Percentiles rank a stretch among this genome's conserved stretches.
These are phyloP conservation scores for Linaria vulgaris DNA, from an alignment of 257 asterid species.

Conservation along the genomic window DNA sequence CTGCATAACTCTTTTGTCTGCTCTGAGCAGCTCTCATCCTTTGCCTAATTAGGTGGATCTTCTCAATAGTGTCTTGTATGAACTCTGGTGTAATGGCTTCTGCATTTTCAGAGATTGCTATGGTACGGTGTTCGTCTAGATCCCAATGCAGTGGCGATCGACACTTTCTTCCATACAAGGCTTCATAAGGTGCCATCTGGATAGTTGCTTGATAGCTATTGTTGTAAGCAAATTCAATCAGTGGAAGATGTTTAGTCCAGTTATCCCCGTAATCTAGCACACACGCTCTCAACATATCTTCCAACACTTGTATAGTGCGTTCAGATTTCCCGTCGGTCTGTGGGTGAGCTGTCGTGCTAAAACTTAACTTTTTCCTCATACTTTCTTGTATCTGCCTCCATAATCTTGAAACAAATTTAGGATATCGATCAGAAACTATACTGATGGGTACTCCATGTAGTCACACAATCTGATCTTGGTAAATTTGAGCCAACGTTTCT, in stretches of 20 bases:
- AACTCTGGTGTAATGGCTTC: too few relatives aligned
- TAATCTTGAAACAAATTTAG: too few relatives aligned
- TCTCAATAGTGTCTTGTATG: neutral
- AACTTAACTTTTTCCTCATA: neutral
- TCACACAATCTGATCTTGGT: neutral
- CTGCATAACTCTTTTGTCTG: neutral
- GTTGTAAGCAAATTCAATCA: slow-evolving; percentile 1
- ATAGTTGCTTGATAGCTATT: slow-evolving; percentile 2
- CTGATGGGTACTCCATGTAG: too few relatives aligned
- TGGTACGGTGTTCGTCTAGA: neutral
- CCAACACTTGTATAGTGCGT: neutral
- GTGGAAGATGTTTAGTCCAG: neutral
- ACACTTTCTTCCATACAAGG: slow-evolving; percentile 7
- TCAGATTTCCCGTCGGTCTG: neutral
- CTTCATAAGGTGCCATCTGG: slow-evolving; percentile 8
- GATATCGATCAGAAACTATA: too few relatives aligned
- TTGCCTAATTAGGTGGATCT: neutral
- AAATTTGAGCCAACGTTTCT: neutral
- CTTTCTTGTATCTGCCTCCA: neutral
- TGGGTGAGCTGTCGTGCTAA: neutral
- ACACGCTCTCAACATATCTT: slow-evolving; percentile 5
- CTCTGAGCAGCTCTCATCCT: neutral
- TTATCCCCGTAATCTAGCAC: neutral
- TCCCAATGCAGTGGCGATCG: slow-evolving; percentile 1
- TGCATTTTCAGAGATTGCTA: too few relatives aligned